A percentile compares a stretch with the other conserved stretches of the same genome.
Conservation (phyloP, 306 rosid genomes). For the Rubus parviflorus region DNA sequence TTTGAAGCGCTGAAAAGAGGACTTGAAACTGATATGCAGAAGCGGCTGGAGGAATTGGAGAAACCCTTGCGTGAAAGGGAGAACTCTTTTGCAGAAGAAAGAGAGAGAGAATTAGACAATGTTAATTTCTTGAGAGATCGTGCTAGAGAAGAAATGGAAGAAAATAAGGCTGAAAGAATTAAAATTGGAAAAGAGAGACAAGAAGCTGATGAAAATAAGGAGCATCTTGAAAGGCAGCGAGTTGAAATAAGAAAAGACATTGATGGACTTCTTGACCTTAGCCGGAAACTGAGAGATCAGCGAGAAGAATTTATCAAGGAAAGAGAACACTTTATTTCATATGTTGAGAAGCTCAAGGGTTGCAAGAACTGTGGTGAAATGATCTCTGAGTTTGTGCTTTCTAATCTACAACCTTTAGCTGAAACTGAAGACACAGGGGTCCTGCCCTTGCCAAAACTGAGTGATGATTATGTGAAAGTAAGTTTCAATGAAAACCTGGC, state of each 20-base stretch:
- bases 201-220: conserved; percentile 67
- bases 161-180: conserved; percentile 65
- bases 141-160: conserved; percentile 88
- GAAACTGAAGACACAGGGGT: conserved; percentile 68
- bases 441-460: conserved; percentile 51
- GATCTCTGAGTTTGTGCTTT: conserved; percentile 69
- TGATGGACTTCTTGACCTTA: conserved; percentile 73
- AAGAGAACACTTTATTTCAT: conserved; percentile 67
- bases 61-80: conserved; percentile 62
- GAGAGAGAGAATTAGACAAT: conserved; percentile 64
- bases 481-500: conserved; percentile 43
- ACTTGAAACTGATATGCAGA: conserved; percentile 82
- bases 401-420: conserved; percentile 58
- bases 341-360: conserved; percentile 63
- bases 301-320: conserved; percentile 72
- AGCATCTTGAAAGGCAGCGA: conserved; percentile 69
- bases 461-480: conserved; percentile 44
- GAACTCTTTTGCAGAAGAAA: conserved; percentile 69
- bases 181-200: conserved; percentile 73
- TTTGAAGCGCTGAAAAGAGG: conserved; percentile 66
- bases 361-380: conserved; percentile 74
- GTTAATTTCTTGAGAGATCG: conserved; percentile 74
- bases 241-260: conserved; percentile 83
- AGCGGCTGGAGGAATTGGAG: conserved; percentile 76
- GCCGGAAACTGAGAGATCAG: conserved; percentile 65